Base-by-base conservation (phyloP, 129 eudicot genomes). In the Centella asiatica region DNA sequence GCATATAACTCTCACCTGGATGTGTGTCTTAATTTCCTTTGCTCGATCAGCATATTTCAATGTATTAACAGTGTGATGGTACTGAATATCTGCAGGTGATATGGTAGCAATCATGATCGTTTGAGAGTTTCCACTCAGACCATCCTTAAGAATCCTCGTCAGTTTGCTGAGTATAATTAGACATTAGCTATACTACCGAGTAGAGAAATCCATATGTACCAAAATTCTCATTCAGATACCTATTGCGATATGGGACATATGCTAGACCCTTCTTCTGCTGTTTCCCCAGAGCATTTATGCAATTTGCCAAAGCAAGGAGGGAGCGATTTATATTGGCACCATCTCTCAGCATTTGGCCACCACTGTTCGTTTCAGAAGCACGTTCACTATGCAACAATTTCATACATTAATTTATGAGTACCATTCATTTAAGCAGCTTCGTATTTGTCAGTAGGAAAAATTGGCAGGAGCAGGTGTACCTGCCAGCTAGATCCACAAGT, bases 111-210 rank as follows among this genome's bases (percentile, higher is more conserved):
- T 76, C 97, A 90, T 90, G 64, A 90, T 74, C 18, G 97, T 90
- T 70, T 86, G 86, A 62, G 95, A 90, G 77, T 90, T 90, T 44
- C 97, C 97, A 66, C 97, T 90, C 69, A 90, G 79, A 27, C 97
- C 97, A 83, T 86, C 97, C 79, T 90, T 90, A 65, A 90, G 97
- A 72, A 90, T 90, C 62, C 97, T 85, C 1, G 97, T 90, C 81
- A 90, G 72, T 77, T 90, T 90, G 82, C 97, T 90, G 80, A 23
- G 81, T 64, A 42, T 25, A 52, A 27, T 44, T n/a, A 29, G 45
- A 24, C 37, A 54, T 74, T 32, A 82, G 74, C 64, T 57, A 40
- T 10, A 44, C 9, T 22, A 60, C 51, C 65, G 57, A 17, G 54
- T 59, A 71, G 17, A n/a, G 48, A n/a, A n/a, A 78, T 44, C 48